phyloP scores from a whole-genome alignment of 1,139 yeast species.

The Pichia kudriavzevii region DNA sequence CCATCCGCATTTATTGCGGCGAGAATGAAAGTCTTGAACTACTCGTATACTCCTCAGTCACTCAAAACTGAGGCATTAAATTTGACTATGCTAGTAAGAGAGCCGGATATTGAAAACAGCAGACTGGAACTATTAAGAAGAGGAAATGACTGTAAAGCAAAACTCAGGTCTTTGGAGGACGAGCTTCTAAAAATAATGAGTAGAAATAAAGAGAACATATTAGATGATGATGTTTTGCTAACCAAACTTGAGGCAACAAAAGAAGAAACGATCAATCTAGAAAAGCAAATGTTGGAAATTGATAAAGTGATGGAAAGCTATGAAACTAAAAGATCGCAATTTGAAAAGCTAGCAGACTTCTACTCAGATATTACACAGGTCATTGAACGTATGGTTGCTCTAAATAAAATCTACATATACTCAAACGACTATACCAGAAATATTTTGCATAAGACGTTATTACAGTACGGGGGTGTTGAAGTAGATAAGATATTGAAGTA shows the following conservation, averaged over 20 bases:
- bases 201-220: conserved; percentile 50
- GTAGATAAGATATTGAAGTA: conserved; percentile 24
- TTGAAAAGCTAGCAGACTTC: conserved; percentile 47
- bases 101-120: conserved; percentile 62
- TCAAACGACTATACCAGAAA: conserved; percentile 42
- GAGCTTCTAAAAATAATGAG: conserved; percentile 52
- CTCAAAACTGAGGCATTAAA: conserved; percentile 59
- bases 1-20: conserved; percentile 53
- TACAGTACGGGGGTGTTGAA: conserved; percentile 7
- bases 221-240: conserved; percentile 60
- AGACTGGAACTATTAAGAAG: conserved; percentile 47
- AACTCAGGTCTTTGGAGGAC: conserved; percentile 52
- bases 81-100: conserved; percentile 43
- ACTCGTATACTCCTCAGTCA: conserved; percentile 60
- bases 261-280: conserved; percentile 49
- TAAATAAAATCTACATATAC: conserved; percentile 52
- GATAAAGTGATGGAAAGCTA: conserved; percentile 46
- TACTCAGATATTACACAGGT: conserved; percentile 45
- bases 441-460: conserved; percentile 37
- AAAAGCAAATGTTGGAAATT: conserved; percentile 48
- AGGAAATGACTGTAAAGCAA: conserved; percentile 50
- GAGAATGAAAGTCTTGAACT: conserved; percentile 60
- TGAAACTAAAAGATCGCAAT: conserved; percentile 40
- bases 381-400: conserved; percentile 34
- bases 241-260: conserved; percentile 60